Percentiles rank a stretch among this genome's conserved stretches.
Evolutionary conservation across 768 basidiomycete genomes (phyloP).

Genomic region (Rhodotorula babjevae): DNA sequence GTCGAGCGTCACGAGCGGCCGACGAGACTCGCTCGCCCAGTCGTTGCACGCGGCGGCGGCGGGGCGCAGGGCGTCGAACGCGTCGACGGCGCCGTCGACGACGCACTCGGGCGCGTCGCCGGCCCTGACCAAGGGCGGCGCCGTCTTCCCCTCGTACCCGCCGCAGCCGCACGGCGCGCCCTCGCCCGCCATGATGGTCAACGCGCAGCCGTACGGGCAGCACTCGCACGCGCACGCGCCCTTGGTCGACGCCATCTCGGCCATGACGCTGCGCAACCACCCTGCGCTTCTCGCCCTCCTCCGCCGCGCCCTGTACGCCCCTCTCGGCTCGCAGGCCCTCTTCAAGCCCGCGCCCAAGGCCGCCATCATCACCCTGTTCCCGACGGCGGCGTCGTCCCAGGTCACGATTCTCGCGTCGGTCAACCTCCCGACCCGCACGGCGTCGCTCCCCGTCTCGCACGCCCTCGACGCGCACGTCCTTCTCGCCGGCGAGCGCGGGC

Average conservation of each 20-base stretch:
- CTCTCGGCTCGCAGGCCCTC: not conserved
- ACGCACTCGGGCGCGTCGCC: not conserved
- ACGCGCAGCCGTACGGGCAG: not conserved
- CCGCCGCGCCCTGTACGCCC: not conserved
- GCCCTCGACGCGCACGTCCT: slow-evolving; percentile 31
- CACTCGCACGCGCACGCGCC: not conserved
- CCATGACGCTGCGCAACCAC: not conserved
- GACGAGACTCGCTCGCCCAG: slow-evolving; percentile 11
- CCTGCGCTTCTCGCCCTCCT: slow-evolving; percentile 8
- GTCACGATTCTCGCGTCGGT: slow-evolving; percentile 17
- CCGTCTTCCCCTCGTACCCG: slow-evolving; percentile 2
- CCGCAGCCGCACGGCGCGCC: not conserved
- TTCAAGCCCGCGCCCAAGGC: slow-evolving; percentile 6
- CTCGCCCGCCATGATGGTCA: not conserved
- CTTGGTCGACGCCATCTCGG: not conserved
- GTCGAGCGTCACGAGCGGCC: not conserved
- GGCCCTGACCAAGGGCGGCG: not conserved
- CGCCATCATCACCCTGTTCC: slow-evolving; percentile 26
- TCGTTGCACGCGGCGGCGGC: too few species aligned
- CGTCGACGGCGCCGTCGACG: slow-evolving; percentile 16
- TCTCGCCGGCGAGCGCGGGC: slow-evolving; percentile 21
- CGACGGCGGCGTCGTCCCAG: not conserved
- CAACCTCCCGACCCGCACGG: not conserved
- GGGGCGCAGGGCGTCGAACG: slow-evolving; percentile 4
- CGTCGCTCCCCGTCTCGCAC: not conserved